Evolutionary conservation across 2,329 filamentous ascomycete species (phyloP), one percentile per base, ranked within the genome.

Genomic region (Fragosphaeria purpurea): DNA sequence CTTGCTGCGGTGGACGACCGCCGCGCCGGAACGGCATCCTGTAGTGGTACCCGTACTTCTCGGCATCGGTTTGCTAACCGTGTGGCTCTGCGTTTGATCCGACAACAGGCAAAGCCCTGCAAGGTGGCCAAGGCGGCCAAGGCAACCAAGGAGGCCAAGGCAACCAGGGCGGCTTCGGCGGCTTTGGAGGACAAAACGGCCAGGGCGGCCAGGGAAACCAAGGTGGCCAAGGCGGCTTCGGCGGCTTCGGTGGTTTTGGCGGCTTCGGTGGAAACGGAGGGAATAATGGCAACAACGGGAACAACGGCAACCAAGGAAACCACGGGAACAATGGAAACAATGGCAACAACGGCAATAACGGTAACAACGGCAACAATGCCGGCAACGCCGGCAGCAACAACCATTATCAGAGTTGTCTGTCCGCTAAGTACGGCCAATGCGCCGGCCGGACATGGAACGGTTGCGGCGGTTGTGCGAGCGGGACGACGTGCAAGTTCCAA

Each of bases 391-490:
- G 50, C 8, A 9, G 40, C 6, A 38, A 13, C 33, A 47, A 12
- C 38, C 51, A 50, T 44, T 53, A 53, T 38, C 52, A 53, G 30
- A 56, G 48, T n/a, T 62, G 60, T 45, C 44, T 50, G 39, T 56
- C 61, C 13, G 53, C 57, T 43, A 59, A 63, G 53, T 69, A 65
- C 50, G 64, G 60, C n/a, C 66, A 68, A 58, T 68, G 66, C 50
- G 65, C 63, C 13, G 67, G 67, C 37, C 63, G 62, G 52, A 61
- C 57, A 47, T 70, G 61, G 61, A 64, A 60, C 6, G 67, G 67
- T 7, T 62, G 65, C 51, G 63, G 60, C 31, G 54, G 55, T 9
- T 70, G 67, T 51, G 58, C 60, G 5, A 45, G 61, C 4, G 65
- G 65, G 3, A 63, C 57, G 43, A 63, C 63, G 11, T 69, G 67